Conservation (phyloP, 805 yeast genomes). For the Monosporozyma yasuniensis region DNA sequence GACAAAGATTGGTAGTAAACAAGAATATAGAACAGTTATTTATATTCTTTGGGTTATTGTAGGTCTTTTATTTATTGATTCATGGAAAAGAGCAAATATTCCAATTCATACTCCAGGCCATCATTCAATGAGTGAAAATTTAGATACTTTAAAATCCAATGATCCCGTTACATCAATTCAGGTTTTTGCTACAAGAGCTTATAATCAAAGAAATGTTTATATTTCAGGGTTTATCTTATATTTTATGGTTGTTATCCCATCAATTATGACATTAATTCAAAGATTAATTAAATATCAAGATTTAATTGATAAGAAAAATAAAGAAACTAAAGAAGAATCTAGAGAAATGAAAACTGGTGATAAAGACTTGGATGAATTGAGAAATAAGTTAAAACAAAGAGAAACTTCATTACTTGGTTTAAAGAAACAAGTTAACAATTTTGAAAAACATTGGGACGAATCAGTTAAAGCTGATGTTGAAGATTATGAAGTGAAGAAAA, state of each 20-base stretch:
- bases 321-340: slow-evolving; percentile 4
- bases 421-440: slow-evolving; percentile 42
- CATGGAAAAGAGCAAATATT: slow-evolving; percentile 38
- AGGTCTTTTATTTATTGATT: slow-evolving; percentile 44
- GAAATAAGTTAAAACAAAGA: slow-evolving; percentile 33
- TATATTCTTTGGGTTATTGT: slow-evolving; percentile 37
- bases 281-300: slow-evolving; percentile 44
- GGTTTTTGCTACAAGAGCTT: slow-evolving; percentile 49
- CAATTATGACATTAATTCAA: slow-evolving; percentile 43
- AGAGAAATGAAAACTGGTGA: slow-evolving; percentile 12
- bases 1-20: slow-evolving; percentile 28
- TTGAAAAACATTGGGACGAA: slow-evolving; percentile 42
- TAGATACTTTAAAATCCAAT: slow-evolving; percentile 8
- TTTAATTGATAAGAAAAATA: slow-evolving; percentile 15
- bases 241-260: slow-evolving; percentile 44
- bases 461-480: slow-evolving; percentile 7
- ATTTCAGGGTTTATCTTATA: slow-evolving; percentile 55
- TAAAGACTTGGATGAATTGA: slow-evolving; percentile 30
- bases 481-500: not conserved
- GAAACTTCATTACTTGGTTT: slow-evolving; percentile 39
- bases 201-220: slow-evolving; percentile 54
- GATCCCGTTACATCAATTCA: slow-evolving; percentile 37
- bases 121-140: not conserved
- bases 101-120: slow-evolving; percentile 22
- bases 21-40: slow-evolving; percentile 39